Conservation (phyloP, 1,139 yeast species). For the Suhomyces maxii region DNA sequence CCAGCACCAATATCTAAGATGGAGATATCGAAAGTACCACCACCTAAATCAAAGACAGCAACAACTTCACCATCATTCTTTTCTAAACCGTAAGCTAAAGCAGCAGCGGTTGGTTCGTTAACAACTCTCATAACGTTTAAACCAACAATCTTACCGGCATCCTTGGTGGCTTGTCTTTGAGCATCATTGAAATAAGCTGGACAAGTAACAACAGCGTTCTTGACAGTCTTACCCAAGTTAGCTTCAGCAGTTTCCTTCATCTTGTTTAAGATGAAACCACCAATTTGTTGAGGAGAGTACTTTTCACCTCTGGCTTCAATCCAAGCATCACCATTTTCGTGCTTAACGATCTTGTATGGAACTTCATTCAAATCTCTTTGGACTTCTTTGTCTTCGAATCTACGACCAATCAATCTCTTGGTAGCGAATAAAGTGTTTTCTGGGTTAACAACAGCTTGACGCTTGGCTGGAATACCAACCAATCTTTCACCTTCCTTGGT, state of each 20-base stretch:
- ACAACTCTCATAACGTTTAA: constrained; percentile 95
- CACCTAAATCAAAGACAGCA: constrained; percentile 86
- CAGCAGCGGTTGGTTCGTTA: constrained; percentile 99
- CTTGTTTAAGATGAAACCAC: constrained; percentile 95
- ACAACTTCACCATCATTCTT: constrained; percentile 74
- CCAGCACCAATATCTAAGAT: constrained; percentile 84
- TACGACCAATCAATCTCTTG: constrained; percentile 97
- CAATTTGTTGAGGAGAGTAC: constrained; percentile 96
- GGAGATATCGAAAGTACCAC: constrained; percentile 87
- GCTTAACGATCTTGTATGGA: constrained; percentile 96
- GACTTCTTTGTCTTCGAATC: constrained; percentile 93
- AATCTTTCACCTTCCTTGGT: constrained; percentile 90
- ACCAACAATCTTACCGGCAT: constrained; percentile 97
- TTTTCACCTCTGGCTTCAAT: constrained; percentile 92
- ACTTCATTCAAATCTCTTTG: constrained; percentile 96
- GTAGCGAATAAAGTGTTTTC: constrained; percentile 97
- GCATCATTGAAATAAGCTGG: constrained; percentile 98
- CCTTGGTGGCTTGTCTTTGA: constrained; percentile 98
- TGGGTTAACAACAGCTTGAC: constrained; percentile 98
- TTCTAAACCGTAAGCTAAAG: constrained; percentile 95
- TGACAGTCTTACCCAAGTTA: constrained; percentile 77
- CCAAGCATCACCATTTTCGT: constrained; percentile 98
- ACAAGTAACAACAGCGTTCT: constrained; percentile 92
- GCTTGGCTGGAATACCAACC: constrained; percentile 98
- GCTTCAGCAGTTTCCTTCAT: constrained; percentile 97